A percentile compares a stretch with the other conserved stretches of the same genome.
Conservation (phyloP, 169 alveolate genomes). For the Eimeria zaria region DNA sequence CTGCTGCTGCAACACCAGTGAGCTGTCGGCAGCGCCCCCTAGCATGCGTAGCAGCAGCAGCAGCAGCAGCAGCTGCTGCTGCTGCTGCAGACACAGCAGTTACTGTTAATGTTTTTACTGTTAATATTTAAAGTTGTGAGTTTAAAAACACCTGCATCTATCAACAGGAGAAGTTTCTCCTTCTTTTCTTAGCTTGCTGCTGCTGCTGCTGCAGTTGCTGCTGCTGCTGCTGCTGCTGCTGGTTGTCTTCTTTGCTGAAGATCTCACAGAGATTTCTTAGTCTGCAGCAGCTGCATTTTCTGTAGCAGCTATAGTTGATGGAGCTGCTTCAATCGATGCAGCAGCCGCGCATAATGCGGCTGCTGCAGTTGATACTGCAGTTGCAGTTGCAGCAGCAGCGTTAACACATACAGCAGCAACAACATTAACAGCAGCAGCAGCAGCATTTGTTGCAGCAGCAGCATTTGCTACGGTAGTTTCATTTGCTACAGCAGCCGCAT, state of each 20-base stretch:
- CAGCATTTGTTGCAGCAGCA: not conserved
- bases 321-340: not conserved
- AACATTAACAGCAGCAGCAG: constrained; percentile 10
- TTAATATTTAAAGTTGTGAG: no score
- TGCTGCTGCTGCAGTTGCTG: constrained; percentile 11
- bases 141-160: no score
- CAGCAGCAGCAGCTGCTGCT: constrained; percentile 23
- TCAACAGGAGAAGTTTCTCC: no score
- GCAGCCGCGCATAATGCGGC: not conserved
- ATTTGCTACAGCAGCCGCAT: not conserved
- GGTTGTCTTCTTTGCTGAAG: not conserved
- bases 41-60: not conserved
- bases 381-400: not conserved
- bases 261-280: not conserved
- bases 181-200: no score
- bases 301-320: not conserved
- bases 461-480: not conserved
- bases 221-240: not conserved
- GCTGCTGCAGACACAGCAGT: not conserved
- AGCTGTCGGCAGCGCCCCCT: not conserved
- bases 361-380: not conserved
- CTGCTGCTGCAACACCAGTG: not conserved
- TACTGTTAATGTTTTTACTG: not conserved
- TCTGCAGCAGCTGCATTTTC: not conserved
- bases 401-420: constrained; percentile 20